These are phyloP conservation scores for Lodderomyces orthopsilosis DNA, from an alignment of 1,139 yeast genomes.

Conservation along the genomic window DNA sequence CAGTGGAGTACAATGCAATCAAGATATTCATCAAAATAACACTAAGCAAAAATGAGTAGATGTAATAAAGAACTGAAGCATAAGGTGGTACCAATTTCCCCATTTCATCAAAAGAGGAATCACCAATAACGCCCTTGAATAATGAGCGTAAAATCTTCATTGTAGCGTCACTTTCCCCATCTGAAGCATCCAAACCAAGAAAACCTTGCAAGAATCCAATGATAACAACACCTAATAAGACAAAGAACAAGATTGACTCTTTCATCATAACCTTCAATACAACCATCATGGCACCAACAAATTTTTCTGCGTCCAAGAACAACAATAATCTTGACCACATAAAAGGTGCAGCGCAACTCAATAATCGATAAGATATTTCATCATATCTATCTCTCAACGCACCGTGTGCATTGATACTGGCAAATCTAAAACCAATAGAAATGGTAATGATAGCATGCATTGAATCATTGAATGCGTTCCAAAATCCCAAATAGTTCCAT, in stretches of 20 bases:
- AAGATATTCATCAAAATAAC: constrained; percentile 76
- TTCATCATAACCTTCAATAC: constrained; percentile 84
- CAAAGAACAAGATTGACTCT: constrained; percentile 78
- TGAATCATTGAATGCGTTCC: constrained; percentile 75
- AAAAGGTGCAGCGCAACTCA: constrained; percentile 82
- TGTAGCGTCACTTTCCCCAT: constrained; percentile 78
- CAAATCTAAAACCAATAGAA: constrained; percentile 56
- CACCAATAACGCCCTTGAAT: constrained; percentile 69
- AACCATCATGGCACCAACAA: constrained; percentile 87
- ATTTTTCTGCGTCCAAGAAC: constrained; percentile 73
- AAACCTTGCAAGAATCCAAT: constrained; percentile 86
- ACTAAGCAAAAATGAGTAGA: constrained; percentile 70
- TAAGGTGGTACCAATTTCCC: constrained; percentile 79
- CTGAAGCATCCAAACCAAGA: constrained; percentile 82
- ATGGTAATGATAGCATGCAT: constrained; percentile 56
- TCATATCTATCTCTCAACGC: constrained; percentile 45
- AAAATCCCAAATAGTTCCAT: constrained; percentile 64
- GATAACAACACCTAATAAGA: constrained; percentile 64
- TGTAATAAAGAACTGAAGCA: constrained; percentile 72
- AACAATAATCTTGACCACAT: constrained; percentile 81
- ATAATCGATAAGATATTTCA: constrained; percentile 63
- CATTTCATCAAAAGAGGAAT: constrained; percentile 69
- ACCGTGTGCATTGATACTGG: constrained; percentile 40
- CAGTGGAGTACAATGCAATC: constrained; percentile 81
- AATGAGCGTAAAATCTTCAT: constrained; percentile 60